These are phyloP conservation scores for Penicillium paxilli DNA, from an alignment of 495 filamentous ascomycete genomes.

Conservation along the genomic window DNA sequence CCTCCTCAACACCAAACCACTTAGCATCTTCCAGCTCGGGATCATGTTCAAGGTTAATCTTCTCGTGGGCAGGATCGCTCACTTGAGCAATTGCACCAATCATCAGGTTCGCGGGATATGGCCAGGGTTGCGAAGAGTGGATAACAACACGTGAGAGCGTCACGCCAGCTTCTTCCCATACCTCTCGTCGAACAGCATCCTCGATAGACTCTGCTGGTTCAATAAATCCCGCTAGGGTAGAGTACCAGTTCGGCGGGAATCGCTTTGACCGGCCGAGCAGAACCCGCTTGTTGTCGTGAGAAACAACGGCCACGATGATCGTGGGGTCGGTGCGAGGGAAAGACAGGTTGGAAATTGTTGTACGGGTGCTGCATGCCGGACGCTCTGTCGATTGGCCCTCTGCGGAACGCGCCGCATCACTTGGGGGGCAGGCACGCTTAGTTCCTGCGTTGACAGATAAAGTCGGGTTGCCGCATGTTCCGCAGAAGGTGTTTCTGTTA, in stretches of 20 bases:
- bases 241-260: conserved; percentile 85
- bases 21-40: conserved; percentile 86
- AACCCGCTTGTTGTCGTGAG: conserved; percentile 67
- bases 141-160: conserved; percentile 82
- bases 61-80: conserved; percentile 74
- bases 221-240: conserved; percentile 89
- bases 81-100: conserved; percentile 87
- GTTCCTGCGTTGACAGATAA: conserved; percentile 85
- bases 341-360: conserved; percentile 68
- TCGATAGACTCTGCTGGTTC: conserved; percentile 95
- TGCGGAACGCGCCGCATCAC: conserved; percentile 54
- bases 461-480: conserved; percentile 79
- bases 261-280: conserved; percentile 83
- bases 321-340: conserved; percentile 97
- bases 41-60: conserved; percentile 80
- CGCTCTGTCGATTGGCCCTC: conserved; percentile 48
- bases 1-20: conserved; percentile 70
- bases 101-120: conserved; percentile 89
- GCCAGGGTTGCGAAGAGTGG: conserved; percentile 91
- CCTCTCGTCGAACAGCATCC: conserved; percentile 91
- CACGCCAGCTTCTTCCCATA: conserved; percentile 94
- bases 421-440: conserved; percentile 86
- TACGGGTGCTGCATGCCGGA: conserved; percentile 70
- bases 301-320: conserved; percentile 90
- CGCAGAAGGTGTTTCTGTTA: conserved; percentile 87